Percentiles rank a stretch among this genome's conserved stretches.
These are phyloP conservation scores for Ministeria vibrans DNA, from an alignment of 78 protist genomes.

Conservation along the genomic window DNA sequence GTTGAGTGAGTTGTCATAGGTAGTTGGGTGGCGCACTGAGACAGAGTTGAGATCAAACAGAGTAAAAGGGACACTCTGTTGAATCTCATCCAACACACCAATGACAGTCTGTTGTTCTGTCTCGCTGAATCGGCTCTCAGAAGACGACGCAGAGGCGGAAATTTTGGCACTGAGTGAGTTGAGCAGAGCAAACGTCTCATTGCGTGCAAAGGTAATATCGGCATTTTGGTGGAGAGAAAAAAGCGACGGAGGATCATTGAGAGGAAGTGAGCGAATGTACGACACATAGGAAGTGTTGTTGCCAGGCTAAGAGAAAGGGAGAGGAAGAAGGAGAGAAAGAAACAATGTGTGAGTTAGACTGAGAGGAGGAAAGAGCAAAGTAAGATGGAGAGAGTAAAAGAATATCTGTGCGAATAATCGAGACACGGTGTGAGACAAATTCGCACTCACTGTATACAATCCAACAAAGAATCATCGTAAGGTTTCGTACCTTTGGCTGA, in stretches of 20 bases:
- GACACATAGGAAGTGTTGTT: constrained; percentile 2
- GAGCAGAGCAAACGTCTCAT: constrained; percentile 45
- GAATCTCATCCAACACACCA: constrained; percentile 29
- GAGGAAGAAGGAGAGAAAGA: too few relatives aligned
- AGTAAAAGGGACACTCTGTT: constrained; percentile 17
- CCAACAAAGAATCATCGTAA: too few relatives aligned
- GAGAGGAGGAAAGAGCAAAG: too few relatives aligned
- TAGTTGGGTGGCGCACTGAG: constrained; percentile 36
- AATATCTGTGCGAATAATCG: too few relatives aligned
- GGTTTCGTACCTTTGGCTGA: background rate
- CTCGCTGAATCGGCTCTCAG: too few relatives aligned
- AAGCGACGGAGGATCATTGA: constrained; percentile 65
- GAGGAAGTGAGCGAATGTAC: constrained; percentile 31
- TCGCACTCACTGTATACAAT: too few relatives aligned
- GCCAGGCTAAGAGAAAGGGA: too few relatives aligned
- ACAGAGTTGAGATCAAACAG: constrained; percentile 21
- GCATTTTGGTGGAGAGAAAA: constrained; percentile 87
- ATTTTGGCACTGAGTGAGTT: background rate
- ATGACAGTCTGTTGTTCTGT: constrained; percentile 22
- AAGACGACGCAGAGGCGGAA: background rate
- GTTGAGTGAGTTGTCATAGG: constrained; percentile 69
- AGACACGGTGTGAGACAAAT: too few relatives aligned
- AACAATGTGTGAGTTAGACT: too few relatives aligned
- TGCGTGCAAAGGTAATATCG: constrained; percentile 60
- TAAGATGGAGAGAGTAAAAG: too few relatives aligned